These are phyloP conservation scores for Boletus vinaceobasis DNA, from an alignment of 768 basidiomycete species.

Conservation along the genomic window DNA sequence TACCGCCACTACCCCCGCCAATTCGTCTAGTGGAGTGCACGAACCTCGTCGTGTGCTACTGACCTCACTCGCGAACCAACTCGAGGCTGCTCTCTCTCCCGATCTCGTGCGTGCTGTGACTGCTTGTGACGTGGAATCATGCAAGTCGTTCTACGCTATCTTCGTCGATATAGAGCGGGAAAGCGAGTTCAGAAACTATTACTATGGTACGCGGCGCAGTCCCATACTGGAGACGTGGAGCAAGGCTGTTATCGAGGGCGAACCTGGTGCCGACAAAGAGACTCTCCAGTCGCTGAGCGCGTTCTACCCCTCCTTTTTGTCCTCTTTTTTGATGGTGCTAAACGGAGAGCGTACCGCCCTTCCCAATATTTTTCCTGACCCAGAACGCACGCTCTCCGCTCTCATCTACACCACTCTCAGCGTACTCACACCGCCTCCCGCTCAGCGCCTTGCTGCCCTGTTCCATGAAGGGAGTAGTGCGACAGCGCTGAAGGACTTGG, in stretches of 20 bases:
- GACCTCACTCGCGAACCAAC: conserved; percentile 91
- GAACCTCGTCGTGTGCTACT: conserved; percentile 82
- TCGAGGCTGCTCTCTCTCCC: conserved; percentile 90
- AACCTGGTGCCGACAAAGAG: conserved; percentile 42
- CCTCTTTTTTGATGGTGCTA: conserved; percentile 61
- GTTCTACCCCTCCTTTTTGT: conserved; percentile 76
- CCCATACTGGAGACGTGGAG: conserved; percentile 70
- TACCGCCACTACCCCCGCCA: conserved; percentile 55
- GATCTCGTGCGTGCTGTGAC: conserved; percentile 86
- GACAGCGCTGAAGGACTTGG: conserved; percentile 62
- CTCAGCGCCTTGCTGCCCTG: conserved; percentile 72
- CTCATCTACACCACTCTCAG: conserved; percentile 83
- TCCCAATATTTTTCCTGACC: conserved; percentile 85
- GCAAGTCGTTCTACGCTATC: conserved; percentile 77
- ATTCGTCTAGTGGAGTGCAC: conserved; percentile 38
- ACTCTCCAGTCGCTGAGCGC: conserved; percentile 47
- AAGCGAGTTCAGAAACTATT: conserved; percentile 90
- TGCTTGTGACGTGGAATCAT: conserved; percentile 67
- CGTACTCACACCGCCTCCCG: conserved; percentile 74
- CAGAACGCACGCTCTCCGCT: conserved; percentile 67
- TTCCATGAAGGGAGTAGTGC: conserved; percentile 59
- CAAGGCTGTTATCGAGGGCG: conserved; percentile 42
- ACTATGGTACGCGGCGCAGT: conserved; percentile 79
- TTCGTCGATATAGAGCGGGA: conserved; percentile 91
- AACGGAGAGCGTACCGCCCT: conserved; percentile 70